Percentiles rank a stretch among this genome's conserved stretches.
Conservation (phyloP, 805 yeast genomes). For the Lachancea kluyveri region DNA sequence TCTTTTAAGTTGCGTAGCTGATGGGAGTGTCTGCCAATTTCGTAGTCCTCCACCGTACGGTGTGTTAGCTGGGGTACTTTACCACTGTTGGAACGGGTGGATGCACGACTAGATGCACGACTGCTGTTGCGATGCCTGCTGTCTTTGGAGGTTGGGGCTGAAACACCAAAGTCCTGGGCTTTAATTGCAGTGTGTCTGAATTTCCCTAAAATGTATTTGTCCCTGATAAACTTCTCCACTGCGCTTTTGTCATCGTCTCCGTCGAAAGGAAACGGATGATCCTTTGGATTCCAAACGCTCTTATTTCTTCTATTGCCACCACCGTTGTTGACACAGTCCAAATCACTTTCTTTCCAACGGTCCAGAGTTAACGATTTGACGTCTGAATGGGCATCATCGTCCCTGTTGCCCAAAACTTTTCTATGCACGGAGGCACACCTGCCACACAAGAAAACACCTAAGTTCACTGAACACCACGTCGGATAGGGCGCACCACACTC, state of each 20-base stretch:
- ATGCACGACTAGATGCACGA: too few species aligned
- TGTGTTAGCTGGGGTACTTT: conserved; percentile 40
- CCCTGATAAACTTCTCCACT: conserved; percentile 54
- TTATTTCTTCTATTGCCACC: conserved; percentile 60
- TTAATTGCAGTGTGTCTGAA: conserved; percentile 34
- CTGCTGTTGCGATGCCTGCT: conserved; percentile 13
- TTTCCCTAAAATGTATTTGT: conserved; percentile 62
- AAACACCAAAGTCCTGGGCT: conserved; percentile 24
- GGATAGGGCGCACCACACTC: conserved; percentile 70
- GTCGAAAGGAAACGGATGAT: conserved; percentile 66
- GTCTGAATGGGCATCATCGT: conserved; percentile 42
- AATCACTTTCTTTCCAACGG: conserved; percentile 54
- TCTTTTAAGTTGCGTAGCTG: conserved; percentile 44
- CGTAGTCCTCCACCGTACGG: conserved; percentile 48
- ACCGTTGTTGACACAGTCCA: conserved; percentile 36
- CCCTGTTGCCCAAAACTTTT: conserved; percentile 43
- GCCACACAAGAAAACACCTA: conserved; percentile 77
- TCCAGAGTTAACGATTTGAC: conserved; percentile 74
- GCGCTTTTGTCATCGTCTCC: conserved; percentile 58
- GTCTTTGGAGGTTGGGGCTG: conserved; percentile 11
- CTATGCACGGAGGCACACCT: conserved; percentile 79
- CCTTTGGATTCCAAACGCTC: conserved; percentile 60
- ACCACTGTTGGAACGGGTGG: too few species aligned
- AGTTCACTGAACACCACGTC: conserved; percentile 33
- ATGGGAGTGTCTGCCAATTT: conserved; percentile 43